A percentile compares a stretch with the other conserved stretches of the same genome.
Conservation (phyloP, 257 asterid genomes). For the Solanum lycopersicoides region DNA sequence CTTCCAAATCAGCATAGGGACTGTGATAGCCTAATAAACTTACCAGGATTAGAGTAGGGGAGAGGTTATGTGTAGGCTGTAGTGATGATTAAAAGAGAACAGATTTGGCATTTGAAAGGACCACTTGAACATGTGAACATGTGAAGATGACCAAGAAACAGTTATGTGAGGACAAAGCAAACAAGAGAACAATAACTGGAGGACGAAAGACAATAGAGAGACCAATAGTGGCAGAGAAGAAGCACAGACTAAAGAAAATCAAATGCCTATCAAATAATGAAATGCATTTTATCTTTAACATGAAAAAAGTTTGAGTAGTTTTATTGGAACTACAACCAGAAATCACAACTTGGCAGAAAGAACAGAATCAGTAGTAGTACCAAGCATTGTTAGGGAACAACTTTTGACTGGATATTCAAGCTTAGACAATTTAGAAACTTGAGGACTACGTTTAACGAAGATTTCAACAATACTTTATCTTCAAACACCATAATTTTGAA, state of each 20-base stretch:
- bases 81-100: not conserved
- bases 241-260: not conserved
- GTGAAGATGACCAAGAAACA: not conserved
- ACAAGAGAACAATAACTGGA: not conserved
- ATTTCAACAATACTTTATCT: not conserved
- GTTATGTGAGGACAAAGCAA: not conserved
- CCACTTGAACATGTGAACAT: not conserved
- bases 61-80: not conserved
- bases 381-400: not conserved
- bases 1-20: not conserved
- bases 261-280: not conserved
- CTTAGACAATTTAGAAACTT: not conserved
- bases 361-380: not conserved
- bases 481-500: not conserved
- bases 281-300: not conserved
- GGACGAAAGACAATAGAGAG: not conserved
- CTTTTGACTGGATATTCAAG: not conserved
- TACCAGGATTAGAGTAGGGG: not conserved
- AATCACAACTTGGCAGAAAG: not conserved
- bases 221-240: not conserved
- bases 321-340: not conserved
- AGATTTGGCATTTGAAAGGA: not conserved
- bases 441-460: not conserved
- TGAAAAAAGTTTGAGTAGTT: not conserved
- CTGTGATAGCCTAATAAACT: not conserved